These are phyloP conservation scores for Lodderomyces jiufengensis DNA, from an alignment of 1,139 yeast genomes.

Conservation along the genomic window DNA sequence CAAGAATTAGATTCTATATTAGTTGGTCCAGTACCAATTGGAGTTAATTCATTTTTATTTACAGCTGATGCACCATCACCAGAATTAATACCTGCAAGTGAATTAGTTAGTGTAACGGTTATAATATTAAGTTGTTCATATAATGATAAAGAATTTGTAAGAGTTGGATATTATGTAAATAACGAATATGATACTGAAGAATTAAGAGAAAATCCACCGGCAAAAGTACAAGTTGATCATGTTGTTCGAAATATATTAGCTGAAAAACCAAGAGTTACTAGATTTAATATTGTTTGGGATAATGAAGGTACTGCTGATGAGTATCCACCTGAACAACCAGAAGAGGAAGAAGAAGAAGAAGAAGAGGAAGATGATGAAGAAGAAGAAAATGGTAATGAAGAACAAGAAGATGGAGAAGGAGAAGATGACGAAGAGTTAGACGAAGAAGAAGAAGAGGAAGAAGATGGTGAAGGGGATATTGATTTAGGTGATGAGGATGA, in stretches of 20 bases:
- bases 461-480: slow-evolving; percentile 35
- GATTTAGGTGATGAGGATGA: slow-evolving; percentile 33
- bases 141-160: slow-evolving; percentile 88
- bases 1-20: slow-evolving; percentile 92
- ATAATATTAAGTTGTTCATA: slow-evolving; percentile 89
- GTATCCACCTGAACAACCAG: slow-evolving; percentile 59
- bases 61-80: slow-evolving; percentile 97
- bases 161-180: slow-evolving; percentile 96
- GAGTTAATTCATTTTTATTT: slow-evolving; percentile 87
- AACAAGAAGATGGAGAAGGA: slow-evolving; percentile 49
- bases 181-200: slow-evolving; percentile 95
- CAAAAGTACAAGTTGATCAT: slow-evolving; percentile 88
- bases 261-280: slow-evolving; percentile 95
- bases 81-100: slow-evolving; percentile 92
- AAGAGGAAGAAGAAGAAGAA: slow-evolving; percentile 51
- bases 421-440: slow-evolving; percentile 42
- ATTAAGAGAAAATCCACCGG: slow-evolving; percentile 88
- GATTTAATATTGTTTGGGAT: slow-evolving; percentile 96
- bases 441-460: slow-evolving; percentile 38
- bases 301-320: slow-evolving; percentile 62
- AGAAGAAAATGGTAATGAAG: slow-evolving; percentile 55
- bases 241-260: slow-evolving; percentile 93
- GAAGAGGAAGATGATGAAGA: slow-evolving; percentile 56
- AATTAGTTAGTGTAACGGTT: slow-evolving; percentile 91
- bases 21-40: slow-evolving; percentile 98